These are phyloP conservation scores for Lolium perenne DNA, from an alignment of 176 grass and related monocot genomes.

Conservation along the genomic window DNA sequence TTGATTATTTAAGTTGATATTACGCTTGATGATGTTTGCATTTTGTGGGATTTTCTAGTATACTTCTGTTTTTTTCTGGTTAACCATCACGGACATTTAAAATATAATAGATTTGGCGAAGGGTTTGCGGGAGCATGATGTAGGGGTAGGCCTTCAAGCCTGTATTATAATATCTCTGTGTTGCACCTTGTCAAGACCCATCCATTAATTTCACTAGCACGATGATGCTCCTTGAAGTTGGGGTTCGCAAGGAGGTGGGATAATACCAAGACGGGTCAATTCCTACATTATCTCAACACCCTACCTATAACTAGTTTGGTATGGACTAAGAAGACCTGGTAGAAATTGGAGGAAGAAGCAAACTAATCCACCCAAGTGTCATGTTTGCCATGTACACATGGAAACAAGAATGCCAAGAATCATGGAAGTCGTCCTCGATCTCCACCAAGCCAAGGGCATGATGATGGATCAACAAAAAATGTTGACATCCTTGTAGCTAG, in stretches of 20 bases:
- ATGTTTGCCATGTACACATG: neutral
- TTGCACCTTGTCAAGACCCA: neutral
- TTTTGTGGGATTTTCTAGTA: too few species aligned
- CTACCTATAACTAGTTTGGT: neutral
- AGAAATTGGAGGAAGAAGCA: neutral
- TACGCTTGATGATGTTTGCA: too few species aligned
- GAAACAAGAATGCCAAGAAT: neutral
- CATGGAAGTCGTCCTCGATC: neutral
- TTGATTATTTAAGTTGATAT: too few species aligned
- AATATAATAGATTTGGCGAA: too few species aligned
- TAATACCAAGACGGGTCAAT: neutral
- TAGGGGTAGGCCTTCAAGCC: too few species aligned
- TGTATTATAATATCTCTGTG: neutral
- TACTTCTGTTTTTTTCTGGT: too few species aligned
- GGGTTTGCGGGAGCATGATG: too few species aligned
- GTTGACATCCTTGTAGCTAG: neutral
- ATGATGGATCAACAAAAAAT: neutral
- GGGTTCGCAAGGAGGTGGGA: neutral
- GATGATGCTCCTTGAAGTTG: neutral
- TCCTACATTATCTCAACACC: neutral
- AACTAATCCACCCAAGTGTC: neutral
- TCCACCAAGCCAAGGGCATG: too few species aligned
- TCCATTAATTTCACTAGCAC: neutral
- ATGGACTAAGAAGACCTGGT: accelerated
- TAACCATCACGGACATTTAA: too few species aligned